Percentiles rank a stretch among this genome's conserved stretches.
phyloP scores from a whole-genome alignment of 257 asterid species.

The Nicotiana attenuata region DNA sequence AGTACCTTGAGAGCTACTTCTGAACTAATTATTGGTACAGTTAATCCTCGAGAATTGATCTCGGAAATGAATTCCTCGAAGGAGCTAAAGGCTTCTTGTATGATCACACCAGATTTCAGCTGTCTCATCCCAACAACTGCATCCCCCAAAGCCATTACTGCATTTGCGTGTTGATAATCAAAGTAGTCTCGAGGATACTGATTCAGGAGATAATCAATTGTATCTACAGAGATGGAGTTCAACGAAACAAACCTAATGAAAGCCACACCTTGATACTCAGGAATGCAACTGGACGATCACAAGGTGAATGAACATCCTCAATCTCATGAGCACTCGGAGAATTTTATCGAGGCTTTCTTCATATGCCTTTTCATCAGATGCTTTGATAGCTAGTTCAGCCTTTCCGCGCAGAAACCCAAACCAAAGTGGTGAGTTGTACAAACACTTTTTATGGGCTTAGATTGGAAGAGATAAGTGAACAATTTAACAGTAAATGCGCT shows the following conservation, averaged over 20 bases:
- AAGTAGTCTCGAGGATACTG: slow-evolving; percentile 98
- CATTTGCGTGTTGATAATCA: slow-evolving; percentile 84
- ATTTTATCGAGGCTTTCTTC: slow-evolving; percentile 49
- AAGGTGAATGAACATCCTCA: slow-evolving; percentile 94
- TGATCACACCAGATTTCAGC: slow-evolving; percentile 43
- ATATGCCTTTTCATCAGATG: slow-evolving; percentile 44
- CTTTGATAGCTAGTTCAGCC: slow-evolving; percentile 64
- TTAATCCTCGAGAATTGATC: slow-evolving; percentile 49
- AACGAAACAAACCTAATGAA: not conserved
- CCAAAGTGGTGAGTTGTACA: not conserved
- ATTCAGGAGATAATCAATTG: slow-evolving; percentile 20
- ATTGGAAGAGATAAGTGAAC: not conserved
- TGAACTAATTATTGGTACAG: slow-evolving; percentile 53
- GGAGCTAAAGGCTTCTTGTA: slow-evolving; percentile 58
- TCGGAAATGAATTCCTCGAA: slow-evolving; percentile 44
- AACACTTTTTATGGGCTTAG: too few species aligned
- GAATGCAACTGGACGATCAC: slow-evolving; percentile 78
- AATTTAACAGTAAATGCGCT: slow-evolving; percentile 12
- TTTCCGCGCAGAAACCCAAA: slow-evolving; percentile 9
- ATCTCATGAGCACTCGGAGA: slow-evolving; percentile 56
- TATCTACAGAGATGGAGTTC: not conserved
- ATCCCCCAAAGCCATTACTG: slow-evolving; percentile 67
- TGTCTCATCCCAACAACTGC: slow-evolving; percentile 46
- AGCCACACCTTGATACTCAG: slow-evolving; percentile 69
- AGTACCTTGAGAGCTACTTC: slow-evolving; percentile 81